Base-by-base conservation (phyloP, 2,329 filamentous ascomycete species). In the Penicillium corylophilum region DNA sequence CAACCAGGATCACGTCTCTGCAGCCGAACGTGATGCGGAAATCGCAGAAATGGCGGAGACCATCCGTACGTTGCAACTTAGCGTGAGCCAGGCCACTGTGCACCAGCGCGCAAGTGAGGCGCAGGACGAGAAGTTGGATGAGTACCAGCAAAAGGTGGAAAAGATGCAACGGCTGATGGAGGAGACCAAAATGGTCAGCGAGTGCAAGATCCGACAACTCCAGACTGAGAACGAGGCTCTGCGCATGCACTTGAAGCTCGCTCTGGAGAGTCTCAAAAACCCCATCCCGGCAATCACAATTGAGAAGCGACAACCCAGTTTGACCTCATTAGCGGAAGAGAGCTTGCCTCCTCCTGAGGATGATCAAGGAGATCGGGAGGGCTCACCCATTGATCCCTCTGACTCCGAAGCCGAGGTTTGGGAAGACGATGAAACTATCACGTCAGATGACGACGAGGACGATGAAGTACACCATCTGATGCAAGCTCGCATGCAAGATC, bases 101-200 rank as follows among this genome's bases (percentile, higher is more conserved):
- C 90, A 94, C 72, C 87, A 89, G 68, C 66, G 71, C 7, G 89
- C 92, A 63, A 87, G 85, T 50, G 84, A 87, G 63, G 80, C 87
- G 33, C 86, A 90, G 59, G 89, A 91, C 57, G 90, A 94, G 70
- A 87, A 87, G 62, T 78, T 99, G 22, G 94, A 97, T 64, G 91
- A 96, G 71, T 99, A 97, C 73, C 94, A 99, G 76, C 85, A 86
- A 59, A 89, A 92, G 64, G 94, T 99, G 16, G 81, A 84, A 43
- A 84, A 87, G 50, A 91, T 99, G 88, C 91, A 97, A 72, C 86
- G 92, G 53, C 83, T 95, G 72, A 96, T 96, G 92, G 92, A 97
- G 71, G 94, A 99, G 75, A 88, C 87, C 57, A 85, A 88, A 54
- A 87, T 95, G 71, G 89, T 97, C 13, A 87, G 89, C 26, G 93